phyloP scores from a whole-genome alignment of 495 filamentous ascomycete genomes.

The Penicillium cosmopolitanum region DNA sequence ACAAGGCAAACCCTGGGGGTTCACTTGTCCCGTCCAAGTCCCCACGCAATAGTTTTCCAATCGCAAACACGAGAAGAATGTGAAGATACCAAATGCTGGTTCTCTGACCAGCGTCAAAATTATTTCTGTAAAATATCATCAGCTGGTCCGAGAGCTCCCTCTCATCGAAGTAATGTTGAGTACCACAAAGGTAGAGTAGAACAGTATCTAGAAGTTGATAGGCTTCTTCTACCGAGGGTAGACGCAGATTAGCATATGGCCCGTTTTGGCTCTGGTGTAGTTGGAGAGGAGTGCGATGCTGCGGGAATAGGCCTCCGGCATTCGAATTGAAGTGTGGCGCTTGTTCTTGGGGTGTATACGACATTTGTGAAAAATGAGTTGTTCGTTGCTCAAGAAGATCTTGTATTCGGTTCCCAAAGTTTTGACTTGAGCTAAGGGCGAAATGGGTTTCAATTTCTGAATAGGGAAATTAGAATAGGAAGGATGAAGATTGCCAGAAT shows the following conservation, averaged over 20 bases:
- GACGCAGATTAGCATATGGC: not conserved
- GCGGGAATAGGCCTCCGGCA: constrained; percentile 1
- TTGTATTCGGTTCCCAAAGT: constrained; percentile 10
- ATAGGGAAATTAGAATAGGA: not conserved
- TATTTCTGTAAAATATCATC: not conserved
- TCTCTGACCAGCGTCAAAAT: not conserved
- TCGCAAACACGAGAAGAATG: not conserved
- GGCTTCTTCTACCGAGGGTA: constrained; percentile 6
- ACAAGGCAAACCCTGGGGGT: not conserved
- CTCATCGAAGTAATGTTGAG: not conserved
- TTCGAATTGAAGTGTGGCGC: not conserved
- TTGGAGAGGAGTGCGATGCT: not conserved
- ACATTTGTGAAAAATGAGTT: not conserved
- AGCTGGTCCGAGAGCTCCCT: not conserved
- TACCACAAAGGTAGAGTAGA: not conserved
- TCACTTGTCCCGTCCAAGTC: not conserved
- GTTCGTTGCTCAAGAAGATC: constrained; percentile 7
- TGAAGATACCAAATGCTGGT: not conserved
- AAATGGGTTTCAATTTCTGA: constrained; percentile 7
- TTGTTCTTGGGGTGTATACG: not conserved
- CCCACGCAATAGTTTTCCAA: not conserved
- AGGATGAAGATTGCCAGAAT: too few relatives aligned
- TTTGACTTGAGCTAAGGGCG: constrained; percentile 14
- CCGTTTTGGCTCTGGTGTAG: not conserved
- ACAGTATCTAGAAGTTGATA: constrained; percentile 1